Evolutionary conservation across 352 stramenopile species (phyloP).

Genomic region (Phytophthora podocarpi): DNA sequence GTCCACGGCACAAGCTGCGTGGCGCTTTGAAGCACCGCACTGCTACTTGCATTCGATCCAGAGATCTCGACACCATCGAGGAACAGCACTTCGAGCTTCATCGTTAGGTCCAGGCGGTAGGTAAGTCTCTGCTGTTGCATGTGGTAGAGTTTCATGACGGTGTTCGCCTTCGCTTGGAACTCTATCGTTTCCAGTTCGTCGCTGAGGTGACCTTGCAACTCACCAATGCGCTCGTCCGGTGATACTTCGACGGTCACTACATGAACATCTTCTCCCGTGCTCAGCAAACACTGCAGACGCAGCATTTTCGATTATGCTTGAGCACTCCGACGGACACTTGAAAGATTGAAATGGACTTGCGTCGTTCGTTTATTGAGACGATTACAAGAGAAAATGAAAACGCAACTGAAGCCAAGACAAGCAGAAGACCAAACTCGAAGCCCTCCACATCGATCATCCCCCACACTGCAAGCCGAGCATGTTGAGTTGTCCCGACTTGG

Average conservation of each 20-base stretch:
- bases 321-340: not conserved
- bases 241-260: slow-evolving; percentile 12
- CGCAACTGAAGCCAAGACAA: slow-evolving; percentile 1
- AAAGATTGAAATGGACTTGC: slow-evolving; percentile 26
- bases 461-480: no score
- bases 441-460: no score
- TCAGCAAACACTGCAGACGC: slow-evolving; percentile 29
- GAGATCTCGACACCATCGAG: slow-evolving; percentile 13
- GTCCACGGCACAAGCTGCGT: slow-evolving; percentile 29
- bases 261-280: not conserved
- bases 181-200: not conserved
- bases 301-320: slow-evolving; percentile 18
- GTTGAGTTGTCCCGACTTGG: no score
- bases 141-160: slow-evolving; percentile 22
- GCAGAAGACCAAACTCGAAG: not conserved
- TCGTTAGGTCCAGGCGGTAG: slow-evolving; percentile 18
- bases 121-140: slow-evolving; percentile 28
- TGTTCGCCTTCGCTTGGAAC: not conserved
- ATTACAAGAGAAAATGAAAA: slow-evolving; percentile 16
- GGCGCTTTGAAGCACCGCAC: not conserved
- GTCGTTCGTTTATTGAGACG: slow-evolving; percentile 11
- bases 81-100: slow-evolving; percentile 22
- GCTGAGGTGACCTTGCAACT: slow-evolving; percentile 14
- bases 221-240: slow-evolving; percentile 16
- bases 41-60: not conserved